Evolutionary conservation across 2,329 filamentous ascomycete genomes (phyloP).

Genomic region (Xylaria sp.): DNA sequence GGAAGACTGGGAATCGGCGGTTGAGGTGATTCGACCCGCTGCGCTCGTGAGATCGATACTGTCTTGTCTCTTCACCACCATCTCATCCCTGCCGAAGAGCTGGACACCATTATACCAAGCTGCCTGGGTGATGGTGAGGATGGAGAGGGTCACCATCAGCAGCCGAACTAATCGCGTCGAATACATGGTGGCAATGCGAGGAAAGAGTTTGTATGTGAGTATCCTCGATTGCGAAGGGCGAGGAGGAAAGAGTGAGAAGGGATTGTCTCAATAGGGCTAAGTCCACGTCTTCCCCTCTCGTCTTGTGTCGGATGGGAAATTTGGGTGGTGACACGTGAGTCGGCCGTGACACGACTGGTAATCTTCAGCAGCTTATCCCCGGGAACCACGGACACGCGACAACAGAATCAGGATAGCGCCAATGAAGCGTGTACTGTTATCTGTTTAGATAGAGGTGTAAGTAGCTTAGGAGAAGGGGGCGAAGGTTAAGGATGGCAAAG

Average conservation of each 20-base stretch:
- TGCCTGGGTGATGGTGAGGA: constrained; percentile 50
- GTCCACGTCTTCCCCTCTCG: constrained; percentile 12
- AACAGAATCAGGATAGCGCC: not conserved
- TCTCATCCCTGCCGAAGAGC: constrained; percentile 29
- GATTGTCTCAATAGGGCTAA: constrained; percentile 6
- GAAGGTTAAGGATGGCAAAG: not conserved
- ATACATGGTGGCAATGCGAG: constrained; percentile 46
- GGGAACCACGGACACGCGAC: not conserved
- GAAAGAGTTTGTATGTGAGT: not conserved
- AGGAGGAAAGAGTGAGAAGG: constrained; percentile 7
- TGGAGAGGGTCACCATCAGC: constrained; percentile 52
- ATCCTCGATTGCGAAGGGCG: constrained; percentile 6
- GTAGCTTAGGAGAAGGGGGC: not conserved
- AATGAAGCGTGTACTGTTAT: not conserved
- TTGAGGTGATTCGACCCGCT: not conserved
- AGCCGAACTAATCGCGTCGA: constrained; percentile 48
- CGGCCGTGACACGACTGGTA: constrained; percentile 13
- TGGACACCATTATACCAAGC: constrained; percentile 37
- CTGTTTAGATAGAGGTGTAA: not conserved
- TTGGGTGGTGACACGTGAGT: constrained; percentile 18
- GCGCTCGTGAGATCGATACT: constrained; percentile 11
- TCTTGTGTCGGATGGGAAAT: constrained; percentile 11
- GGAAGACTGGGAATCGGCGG: not conserved
- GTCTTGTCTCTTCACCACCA: constrained; percentile 22
- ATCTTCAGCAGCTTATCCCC: constrained; percentile 9